These are phyloP conservation scores for Zasmidium citrigriseum DNA, from an alignment of 2,329 filamentous ascomycete species.

Conservation along the genomic window DNA sequence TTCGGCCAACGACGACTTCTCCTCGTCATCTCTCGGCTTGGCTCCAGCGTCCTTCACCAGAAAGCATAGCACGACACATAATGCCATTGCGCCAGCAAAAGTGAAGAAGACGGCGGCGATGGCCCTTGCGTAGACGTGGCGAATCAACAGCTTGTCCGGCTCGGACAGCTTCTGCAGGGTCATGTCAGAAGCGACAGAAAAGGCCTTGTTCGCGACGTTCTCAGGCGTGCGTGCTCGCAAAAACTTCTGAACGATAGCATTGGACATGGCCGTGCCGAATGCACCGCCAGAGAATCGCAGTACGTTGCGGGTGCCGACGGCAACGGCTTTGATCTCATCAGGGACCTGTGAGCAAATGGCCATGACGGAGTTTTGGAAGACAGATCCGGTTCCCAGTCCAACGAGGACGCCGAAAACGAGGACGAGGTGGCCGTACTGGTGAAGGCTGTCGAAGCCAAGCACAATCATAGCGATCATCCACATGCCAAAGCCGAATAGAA, in stretches of 20 bases:
- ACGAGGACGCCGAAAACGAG: slow-evolving; percentile 19
- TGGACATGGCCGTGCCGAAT: slow-evolving; percentile 22
- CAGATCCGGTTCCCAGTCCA: slow-evolving; percentile 23
- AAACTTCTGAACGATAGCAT: slow-evolving; percentile 9
- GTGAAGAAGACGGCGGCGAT: slow-evolving; percentile 16
- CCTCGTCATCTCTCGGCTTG: too few species aligned
- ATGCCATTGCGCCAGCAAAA: slow-evolving; percentile 9
- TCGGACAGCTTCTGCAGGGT: too few species aligned
- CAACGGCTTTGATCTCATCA: slow-evolving; percentile 18
- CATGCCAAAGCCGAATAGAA: slow-evolving; percentile 21
- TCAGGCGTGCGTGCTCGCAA: slow-evolving; percentile 8
- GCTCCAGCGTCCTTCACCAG: too few species aligned
- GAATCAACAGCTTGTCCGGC: slow-evolving; percentile 2
- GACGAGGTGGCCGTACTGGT: neutral
- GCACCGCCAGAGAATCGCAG: slow-evolving; percentile 25
- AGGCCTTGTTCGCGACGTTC: slow-evolving; percentile 8
- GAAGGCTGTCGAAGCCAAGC: neutral
- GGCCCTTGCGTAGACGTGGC: slow-evolving; percentile 13
- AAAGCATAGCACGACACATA: slow-evolving; percentile 15
- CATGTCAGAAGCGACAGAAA: slow-evolving; percentile 10
- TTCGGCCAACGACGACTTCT: too few species aligned
- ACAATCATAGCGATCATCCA: slow-evolving; percentile 20
- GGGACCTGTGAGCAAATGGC: slow-evolving; percentile 22
- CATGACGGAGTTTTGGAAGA: slow-evolving; percentile 27
- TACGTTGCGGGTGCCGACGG: slow-evolving; percentile 24